Percentiles rank a stretch among this genome's conserved stretches.
These are phyloP conservation scores for Combretum micranthum DNA, from an alignment of 345 rosid genomes.

Conservation along the genomic window DNA sequence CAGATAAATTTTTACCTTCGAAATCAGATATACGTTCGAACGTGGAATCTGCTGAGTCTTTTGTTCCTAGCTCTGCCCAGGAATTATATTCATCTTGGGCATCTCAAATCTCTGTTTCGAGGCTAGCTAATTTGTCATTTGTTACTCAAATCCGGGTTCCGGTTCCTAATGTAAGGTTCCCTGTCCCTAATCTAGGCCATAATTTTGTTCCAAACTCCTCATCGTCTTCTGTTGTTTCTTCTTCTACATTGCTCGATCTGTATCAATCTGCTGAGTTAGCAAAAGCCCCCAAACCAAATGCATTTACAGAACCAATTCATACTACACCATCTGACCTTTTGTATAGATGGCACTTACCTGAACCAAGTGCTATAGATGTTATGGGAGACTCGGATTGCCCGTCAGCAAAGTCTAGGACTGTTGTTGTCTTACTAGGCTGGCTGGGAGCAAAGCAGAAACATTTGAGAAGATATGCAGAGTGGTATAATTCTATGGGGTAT, in stretches of 20 bases:
- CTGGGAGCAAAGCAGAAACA: constrained; percentile 97
- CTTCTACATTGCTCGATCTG: constrained; percentile 37
- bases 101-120: constrained; percentile 46
- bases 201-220: constrained; percentile 14
- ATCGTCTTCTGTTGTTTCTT: constrained; percentile 31
- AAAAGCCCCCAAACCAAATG: constrained; percentile 50
- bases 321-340: constrained; percentile 46
- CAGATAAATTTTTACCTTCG: constrained; percentile 45
- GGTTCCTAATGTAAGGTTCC: constrained; percentile 45
- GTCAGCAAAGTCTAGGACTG: constrained; percentile 61
- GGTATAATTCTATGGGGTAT: constrained; percentile 88
- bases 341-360: constrained; percentile 92
- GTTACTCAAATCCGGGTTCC: constrained; percentile 44
- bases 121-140: constrained; percentile 58
- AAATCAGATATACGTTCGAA: constrained; percentile 28
- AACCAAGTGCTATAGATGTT: constrained; percentile 46
- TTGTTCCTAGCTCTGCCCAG: constrained; percentile 25
- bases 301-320: constrained; percentile 21
- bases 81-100: constrained; percentile 45
- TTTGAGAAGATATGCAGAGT: constrained; percentile 86
- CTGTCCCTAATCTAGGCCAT: constrained; percentile 22
- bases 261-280: constrained; percentile 69
- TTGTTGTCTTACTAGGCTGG: constrained; percentile 96
- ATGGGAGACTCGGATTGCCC: constrained; percentile 48
- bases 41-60: constrained; percentile 24